These are phyloP conservation scores for Kentomonas sorsogonicus DNA, from an alignment of 208 protist genomes.

Conservation along the genomic window DNA sequence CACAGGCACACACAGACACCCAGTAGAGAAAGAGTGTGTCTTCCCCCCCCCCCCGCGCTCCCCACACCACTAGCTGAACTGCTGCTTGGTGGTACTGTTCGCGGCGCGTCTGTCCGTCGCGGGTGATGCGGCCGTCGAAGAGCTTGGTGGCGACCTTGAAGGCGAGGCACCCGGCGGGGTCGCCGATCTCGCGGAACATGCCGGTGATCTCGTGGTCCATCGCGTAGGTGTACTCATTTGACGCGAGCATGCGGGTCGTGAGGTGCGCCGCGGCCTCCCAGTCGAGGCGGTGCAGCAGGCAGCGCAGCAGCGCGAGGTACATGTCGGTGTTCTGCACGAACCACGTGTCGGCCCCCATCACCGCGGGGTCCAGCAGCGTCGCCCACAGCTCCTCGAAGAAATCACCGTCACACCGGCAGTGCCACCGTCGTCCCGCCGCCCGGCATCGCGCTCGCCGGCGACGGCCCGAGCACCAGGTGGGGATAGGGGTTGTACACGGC, in stretches of 20 bases:
- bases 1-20: no score
- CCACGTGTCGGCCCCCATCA: conserved; percentile 63
- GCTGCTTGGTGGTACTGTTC: conserved; percentile 36
- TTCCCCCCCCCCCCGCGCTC: no score
- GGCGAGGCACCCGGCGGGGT: conserved; percentile 71
- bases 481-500: conserved; percentile 82
- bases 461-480: conserved; percentile 31
- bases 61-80: conserved; percentile 20
- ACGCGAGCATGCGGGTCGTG: conserved; percentile 61
- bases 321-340: conserved; percentile 82
- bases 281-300: conserved; percentile 77
- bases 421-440: conserved; percentile 14
- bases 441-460: conserved; percentile 9
- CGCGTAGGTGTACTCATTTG: conserved; percentile 72
- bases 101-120: conserved; percentile 61
- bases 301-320: conserved; percentile 71
- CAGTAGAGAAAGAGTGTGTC: no score
- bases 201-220: conserved; percentile 79
- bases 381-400: conserved; percentile 81
- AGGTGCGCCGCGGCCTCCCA: conserved; percentile 83
- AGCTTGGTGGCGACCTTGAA: conserved; percentile 88
- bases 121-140: conserved; percentile 82
- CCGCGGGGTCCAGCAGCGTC: conserved; percentile 51
- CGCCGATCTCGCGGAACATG: conserved; percentile 82
- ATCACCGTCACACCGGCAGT: no score